Conservation (phyloP, 1,139 yeast genomes). For the Suhomyces bribrorum region DNA sequence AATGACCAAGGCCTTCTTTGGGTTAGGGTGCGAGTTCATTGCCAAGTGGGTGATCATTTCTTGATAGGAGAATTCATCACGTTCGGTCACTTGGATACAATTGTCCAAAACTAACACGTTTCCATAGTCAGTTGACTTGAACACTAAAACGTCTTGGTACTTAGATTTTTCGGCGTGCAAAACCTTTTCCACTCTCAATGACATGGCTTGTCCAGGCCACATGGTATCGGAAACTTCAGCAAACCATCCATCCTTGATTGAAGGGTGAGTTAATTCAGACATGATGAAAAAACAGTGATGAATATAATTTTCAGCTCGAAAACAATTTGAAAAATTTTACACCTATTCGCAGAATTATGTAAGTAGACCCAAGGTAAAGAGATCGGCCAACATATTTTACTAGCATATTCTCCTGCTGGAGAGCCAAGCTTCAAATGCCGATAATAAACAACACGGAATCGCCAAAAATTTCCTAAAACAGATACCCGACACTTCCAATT, state of each 20-base stretch:
- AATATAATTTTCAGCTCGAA: neutral
- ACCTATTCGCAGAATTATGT: too few relatives aligned
- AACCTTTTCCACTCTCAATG: slow-evolving; percentile 76
- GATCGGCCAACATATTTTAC: too few relatives aligned
- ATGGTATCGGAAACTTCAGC: slow-evolving; percentile 81
- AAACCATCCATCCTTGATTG: slow-evolving; percentile 86
- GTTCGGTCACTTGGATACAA: slow-evolving; percentile 88
- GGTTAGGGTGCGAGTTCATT: slow-evolving; percentile 85
- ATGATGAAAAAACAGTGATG: neutral
- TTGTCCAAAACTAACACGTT: slow-evolving; percentile 90
- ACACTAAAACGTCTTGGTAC: slow-evolving; percentile 79
- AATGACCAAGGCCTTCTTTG: slow-evolving; percentile 83
- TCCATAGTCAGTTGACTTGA: slow-evolving; percentile 85
- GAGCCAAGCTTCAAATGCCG: too few relatives aligned
- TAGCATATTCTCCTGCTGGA: too few relatives aligned
- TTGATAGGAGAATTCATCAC: slow-evolving; percentile 93
- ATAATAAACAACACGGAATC: too few relatives aligned
- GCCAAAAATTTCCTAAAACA: too few relatives aligned
- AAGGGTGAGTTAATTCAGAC: slow-evolving; percentile 62
- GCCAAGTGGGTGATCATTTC: slow-evolving; percentile 94
- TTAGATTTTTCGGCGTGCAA: slow-evolving; percentile 78
- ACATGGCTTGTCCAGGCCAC: slow-evolving; percentile 98
- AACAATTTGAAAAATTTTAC: too few relatives aligned
- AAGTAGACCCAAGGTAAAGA: too few relatives aligned
- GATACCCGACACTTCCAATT: too few relatives aligned